Conservation (phyloP, 148 eudicot genomes). For the Vaccinium vitisidaea region DNA sequence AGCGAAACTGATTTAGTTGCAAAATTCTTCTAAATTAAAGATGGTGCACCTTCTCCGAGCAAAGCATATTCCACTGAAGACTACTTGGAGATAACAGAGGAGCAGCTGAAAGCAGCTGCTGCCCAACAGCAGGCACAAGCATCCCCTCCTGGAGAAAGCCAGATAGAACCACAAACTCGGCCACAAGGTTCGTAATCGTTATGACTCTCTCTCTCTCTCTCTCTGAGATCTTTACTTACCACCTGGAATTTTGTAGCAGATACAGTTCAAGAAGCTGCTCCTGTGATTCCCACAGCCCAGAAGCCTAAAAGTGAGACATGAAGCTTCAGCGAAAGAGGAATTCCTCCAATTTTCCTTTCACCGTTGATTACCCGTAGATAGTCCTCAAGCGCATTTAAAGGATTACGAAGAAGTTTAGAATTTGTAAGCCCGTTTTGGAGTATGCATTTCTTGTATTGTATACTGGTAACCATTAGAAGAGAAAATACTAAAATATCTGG, state of each 20-base stretch:
- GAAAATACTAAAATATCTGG: neutral
- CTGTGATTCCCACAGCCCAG: constrained; percentile 25
- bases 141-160: constrained; percentile 32
- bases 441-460: constrained; percentile 17
- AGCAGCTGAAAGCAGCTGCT: constrained; percentile 60
- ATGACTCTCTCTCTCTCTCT: constrained; percentile 14
- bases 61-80: constrained; percentile 59
- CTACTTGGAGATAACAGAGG: constrained; percentile 56
- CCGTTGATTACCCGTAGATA: neutral
- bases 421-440: neutral
- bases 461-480: neutral
- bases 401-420: neutral
- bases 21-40: constrained; percentile 31
- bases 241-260: constrained; percentile 27
- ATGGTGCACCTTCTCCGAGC: constrained; percentile 46
- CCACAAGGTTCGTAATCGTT: constrained; percentile 41
- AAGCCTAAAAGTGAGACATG: constrained; percentile 35
- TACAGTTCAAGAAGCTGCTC: constrained; percentile 35
- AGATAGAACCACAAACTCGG: constrained; percentile 28
- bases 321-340: neutral
- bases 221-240: neutral
- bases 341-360: neutral
- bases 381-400: neutral
- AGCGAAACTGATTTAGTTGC: neutral
- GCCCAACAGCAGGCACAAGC: constrained; percentile 34